These are phyloP conservation scores for Cyberlindnera saturnus DNA, from an alignment of 805 yeast species.

Conservation along the genomic window DNA sequence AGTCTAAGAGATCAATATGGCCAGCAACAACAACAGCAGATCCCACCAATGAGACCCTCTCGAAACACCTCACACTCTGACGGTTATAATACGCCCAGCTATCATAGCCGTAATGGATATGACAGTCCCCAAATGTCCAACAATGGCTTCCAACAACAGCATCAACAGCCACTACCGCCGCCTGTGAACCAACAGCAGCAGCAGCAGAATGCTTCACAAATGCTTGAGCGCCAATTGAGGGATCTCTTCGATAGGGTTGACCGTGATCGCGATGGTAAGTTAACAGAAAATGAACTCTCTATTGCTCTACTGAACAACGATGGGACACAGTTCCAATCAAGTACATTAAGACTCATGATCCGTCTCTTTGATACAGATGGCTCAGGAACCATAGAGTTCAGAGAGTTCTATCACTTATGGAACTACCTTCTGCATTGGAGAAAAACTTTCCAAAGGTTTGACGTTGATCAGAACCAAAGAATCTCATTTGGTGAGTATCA, in stretches of 20 bases:
- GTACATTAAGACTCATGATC: conserved; percentile 58
- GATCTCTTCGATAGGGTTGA: conserved; percentile 51
- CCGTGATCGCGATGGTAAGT: conserved; percentile 44
- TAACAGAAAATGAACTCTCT: conserved; percentile 53
- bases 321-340: conserved; percentile 52
- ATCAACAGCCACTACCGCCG: background rate
- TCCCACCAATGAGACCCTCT: background rate
- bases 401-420: conserved; percentile 65
- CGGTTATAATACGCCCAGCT: background rate
- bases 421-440: conserved; percentile 63
- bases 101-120: background rate
- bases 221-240: conserved; percentile 40
- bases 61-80: background rate
- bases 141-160: background rate
- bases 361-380: conserved; percentile 51
- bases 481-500: conserved; percentile 64
- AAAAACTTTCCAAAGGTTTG: conserved; percentile 55
- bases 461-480: conserved; percentile 49
- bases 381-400: conserved; percentile 41
- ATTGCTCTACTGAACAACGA: conserved; percentile 58
- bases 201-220: conserved; percentile 14
- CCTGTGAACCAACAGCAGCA: conserved; percentile 5
- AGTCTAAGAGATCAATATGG: background rate
- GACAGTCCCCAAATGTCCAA: background rate
- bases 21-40: conserved; percentile 1